A percentile compares a stretch with the other conserved stretches of the same genome.
These are phyloP conservation scores for Beauveria sp. DNA, from an alignment of 2,329 filamentous ascomycete species.

Conservation along the genomic window DNA sequence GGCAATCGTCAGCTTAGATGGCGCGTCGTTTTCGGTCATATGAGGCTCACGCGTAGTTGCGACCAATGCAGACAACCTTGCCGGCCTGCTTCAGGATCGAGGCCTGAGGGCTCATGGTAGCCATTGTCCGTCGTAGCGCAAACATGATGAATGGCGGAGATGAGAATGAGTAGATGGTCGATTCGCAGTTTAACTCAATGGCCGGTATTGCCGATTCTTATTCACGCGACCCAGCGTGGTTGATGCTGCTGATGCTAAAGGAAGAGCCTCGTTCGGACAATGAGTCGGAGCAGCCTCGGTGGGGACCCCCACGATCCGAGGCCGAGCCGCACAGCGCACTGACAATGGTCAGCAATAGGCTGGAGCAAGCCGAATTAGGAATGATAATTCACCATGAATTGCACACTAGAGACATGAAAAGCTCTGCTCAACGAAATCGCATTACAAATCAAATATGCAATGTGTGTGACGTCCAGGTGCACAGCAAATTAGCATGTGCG, in stretches of 20 bases:
- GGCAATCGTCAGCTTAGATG: slow-evolving; percentile 18
- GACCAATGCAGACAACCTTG: slow-evolving; percentile 87
- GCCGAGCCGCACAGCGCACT: neutral
- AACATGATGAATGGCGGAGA: slow-evolving; percentile 23
- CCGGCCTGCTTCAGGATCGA: slow-evolving; percentile 46
- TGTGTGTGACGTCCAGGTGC: no score
- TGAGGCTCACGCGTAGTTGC: slow-evolving; percentile 80
- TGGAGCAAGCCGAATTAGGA: neutral
- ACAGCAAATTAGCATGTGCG: no score
- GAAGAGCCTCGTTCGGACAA: neutral
- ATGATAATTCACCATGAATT: neutral
- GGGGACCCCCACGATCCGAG: slow-evolving; percentile 1
- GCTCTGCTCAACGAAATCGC: neutral
- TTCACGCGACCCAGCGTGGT: neutral
- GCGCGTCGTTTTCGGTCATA: slow-evolving; percentile 13
- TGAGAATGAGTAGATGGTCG: neutral
- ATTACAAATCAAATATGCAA: neutral
- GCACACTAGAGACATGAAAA: neutral
- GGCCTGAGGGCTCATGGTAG: slow-evolving; percentile 33
- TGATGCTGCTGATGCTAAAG: neutral
- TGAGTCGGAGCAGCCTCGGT: neutral
- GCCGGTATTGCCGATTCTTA: neutral
- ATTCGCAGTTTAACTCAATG: neutral
- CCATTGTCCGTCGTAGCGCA: slow-evolving; percentile 29
- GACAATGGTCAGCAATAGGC: neutral